phyloP scores from a whole-genome alignment of 495 filamentous ascomycete species.

The Neurospora africana region DNA sequence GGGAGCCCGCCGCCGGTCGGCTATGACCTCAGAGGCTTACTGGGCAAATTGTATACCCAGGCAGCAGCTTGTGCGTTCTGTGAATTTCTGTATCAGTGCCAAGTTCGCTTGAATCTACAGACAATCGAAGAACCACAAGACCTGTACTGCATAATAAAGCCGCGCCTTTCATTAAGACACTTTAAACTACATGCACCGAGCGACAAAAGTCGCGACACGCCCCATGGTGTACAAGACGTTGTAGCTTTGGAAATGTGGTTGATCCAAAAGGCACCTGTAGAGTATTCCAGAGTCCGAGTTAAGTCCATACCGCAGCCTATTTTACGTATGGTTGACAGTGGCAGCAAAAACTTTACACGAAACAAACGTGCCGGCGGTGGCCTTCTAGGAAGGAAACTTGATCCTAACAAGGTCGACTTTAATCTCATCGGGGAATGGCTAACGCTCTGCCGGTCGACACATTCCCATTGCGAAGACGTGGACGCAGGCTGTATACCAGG shows the following conservation, averaged over 20 bases:
- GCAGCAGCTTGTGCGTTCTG: background rate
- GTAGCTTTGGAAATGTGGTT: background rate
- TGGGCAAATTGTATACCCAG: background rate
- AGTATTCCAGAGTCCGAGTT: too few species aligned
- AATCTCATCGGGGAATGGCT: background rate
- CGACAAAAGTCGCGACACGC: accelerated
- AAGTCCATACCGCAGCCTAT: background rate
- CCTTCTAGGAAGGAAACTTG: background rate
- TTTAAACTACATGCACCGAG: background rate
- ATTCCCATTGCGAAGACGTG: background rate
- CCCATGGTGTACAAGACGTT: background rate
- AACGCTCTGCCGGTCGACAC: background rate
- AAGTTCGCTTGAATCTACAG: background rate
- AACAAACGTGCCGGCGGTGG: background rate
- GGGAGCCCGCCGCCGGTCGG: too few species aligned
- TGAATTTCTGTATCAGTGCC: background rate
- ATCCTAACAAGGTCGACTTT: background rate
- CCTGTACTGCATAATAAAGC: background rate
- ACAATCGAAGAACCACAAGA: background rate
- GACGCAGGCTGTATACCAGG: background rate
- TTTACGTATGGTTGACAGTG: background rate
- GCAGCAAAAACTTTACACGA: background rate
- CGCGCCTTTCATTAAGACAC: accelerated
- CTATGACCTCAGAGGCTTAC: background rate
- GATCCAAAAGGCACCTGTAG: too few species aligned